Base-by-base conservation (phyloP, 2,329 filamentous ascomycete genomes). In the Ascochyta lentis region DNA sequence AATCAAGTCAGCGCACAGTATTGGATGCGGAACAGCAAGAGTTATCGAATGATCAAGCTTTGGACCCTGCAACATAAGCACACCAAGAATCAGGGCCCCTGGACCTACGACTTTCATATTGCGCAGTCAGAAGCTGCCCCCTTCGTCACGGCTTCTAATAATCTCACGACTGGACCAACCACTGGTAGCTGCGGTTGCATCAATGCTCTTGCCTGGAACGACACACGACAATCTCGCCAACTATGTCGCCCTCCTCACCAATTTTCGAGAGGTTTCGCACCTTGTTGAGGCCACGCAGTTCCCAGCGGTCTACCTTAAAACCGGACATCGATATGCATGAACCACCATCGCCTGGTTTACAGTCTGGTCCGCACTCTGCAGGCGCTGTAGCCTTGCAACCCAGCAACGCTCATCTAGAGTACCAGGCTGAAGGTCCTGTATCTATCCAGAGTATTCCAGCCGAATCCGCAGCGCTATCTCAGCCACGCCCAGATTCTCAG, bases 231-330 rank as follows among this genome's bases (percentile, higher is more conserved):
- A 13, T 7, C n/a, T 37, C 26, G 27, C 23, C 37, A 26, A 34
- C n/a, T 19, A 51, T 56, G 48, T 26, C 53, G 23, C 42, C 43
- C 27, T 47, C 48, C 22, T 56, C 53, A 12, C 42, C 42, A 19
- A 40, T 42, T 6, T 23, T 51, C 5, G 47, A 50, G 10, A 56
- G 43, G 31, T 56, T 51, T n/a, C 42, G 53, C n/a, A 39, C 42
- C 19, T 34, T 56, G 1, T 26, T 56, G 23, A 31, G 47, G 47
- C 47, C 53, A 49, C 46, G 33, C 15, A 56, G 47, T n/a, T 9
- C 29, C 26, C n/a, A 43, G 31, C 46, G 26, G 4, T 22, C 53
- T 22, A 1, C 51, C 27, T 39, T 27, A 12, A 51, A 38, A 23
- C 31, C 46, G 6, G 35, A 16, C 40, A 31, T 16, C 26, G 22